Percentiles rank a stretch among this genome's conserved stretches.
These are phyloP conservation scores for Rosa persica DNA, from an alignment of 306 rosid genomes.

Conservation along the genomic window DNA sequence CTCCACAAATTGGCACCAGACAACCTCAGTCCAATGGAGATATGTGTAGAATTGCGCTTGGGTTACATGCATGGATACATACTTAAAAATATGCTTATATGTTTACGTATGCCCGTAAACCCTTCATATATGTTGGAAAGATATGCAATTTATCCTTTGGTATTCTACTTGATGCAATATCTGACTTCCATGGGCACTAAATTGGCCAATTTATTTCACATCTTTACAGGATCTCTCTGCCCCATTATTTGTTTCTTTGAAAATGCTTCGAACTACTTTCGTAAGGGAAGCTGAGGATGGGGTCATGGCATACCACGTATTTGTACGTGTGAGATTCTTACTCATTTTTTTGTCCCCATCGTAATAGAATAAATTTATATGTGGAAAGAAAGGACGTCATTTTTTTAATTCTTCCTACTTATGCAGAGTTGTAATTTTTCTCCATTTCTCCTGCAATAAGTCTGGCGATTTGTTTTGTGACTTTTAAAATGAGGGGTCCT, in stretches of 20 bases:
- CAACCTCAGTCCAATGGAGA: slow-evolving; percentile 60
- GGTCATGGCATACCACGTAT: slow-evolving; percentile 81
- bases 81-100: background rate
- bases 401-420: background rate
- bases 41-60: slow-evolving; percentile 20
- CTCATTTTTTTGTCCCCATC: slow-evolving; percentile 12
- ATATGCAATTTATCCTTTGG: background rate
- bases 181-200: slow-evolving; percentile 4
- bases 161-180: slow-evolving; percentile 23
- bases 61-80: background rate
- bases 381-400: background rate
- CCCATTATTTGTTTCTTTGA: slow-evolving; percentile 62
- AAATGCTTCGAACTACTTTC: slow-evolving; percentile 62
- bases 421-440: background rate
- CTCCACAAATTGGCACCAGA: slow-evolving; percentile 33
- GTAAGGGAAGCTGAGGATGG: slow-evolving; percentile 72
- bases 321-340: slow-evolving; percentile 52
- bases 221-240: slow-evolving; percentile 67
- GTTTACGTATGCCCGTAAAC: background rate
- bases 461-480: background rate
- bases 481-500: slow-evolving; percentile 17
- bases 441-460: too few relatives aligned
- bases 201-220: slow-evolving; percentile 5
- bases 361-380: background rate
- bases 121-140: background rate